Evolutionary conservation across 208 protist species (phyloP), one percentile per base, ranked within the genome.

Genomic region (Jaenimonas drosophilae): DNA sequence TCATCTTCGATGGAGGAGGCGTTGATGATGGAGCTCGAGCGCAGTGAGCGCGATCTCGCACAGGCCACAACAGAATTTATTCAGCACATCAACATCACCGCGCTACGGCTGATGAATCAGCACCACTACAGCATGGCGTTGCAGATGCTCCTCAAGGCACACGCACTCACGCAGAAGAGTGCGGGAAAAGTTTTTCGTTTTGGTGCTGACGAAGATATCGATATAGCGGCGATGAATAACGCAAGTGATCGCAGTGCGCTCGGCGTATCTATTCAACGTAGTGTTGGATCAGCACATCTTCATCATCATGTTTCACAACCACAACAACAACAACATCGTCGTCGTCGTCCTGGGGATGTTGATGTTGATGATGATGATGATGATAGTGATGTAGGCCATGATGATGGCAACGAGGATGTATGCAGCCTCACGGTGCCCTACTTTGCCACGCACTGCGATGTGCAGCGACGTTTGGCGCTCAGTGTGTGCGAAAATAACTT

Each of bases 401-500:
- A n/a, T n/a, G n/a, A n/a, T n/a, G n/a, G n/a, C n/a, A n/a, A n/a
- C n/a, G n/a, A n/a, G n/a, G n/a, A n/a, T n/a, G 7, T 56, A 28
- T 51, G 56, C 44, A 56, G 68, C 28, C 63, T 80, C 30, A 68
- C 55, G 51, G 58, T 84, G 21, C 74, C 74, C 11, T 87, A 68
- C 42, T 87, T 82, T 42, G 54, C 71, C 2, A 59, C 66, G 1
- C 49, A 56, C 3, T 61, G 71, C 29, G 72, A 85, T 37, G 31
- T 29, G 17, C 47, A 53, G 41, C 68, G 76, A 3, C 64, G 68
- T 21, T 41, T 40, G 44, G 65, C 64, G 0, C 49, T 55, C 9
- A 76, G 73, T 20, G 49, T 66, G 21, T 48, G 82, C 12, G 62
- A 75, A 19, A 86, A 91, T 64, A 91, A 91, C 61, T 55, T 81